phyloP scores from a whole-genome alignment of 768 basidiomycete genomes.

The Calocybe gangraenosa region DNA sequence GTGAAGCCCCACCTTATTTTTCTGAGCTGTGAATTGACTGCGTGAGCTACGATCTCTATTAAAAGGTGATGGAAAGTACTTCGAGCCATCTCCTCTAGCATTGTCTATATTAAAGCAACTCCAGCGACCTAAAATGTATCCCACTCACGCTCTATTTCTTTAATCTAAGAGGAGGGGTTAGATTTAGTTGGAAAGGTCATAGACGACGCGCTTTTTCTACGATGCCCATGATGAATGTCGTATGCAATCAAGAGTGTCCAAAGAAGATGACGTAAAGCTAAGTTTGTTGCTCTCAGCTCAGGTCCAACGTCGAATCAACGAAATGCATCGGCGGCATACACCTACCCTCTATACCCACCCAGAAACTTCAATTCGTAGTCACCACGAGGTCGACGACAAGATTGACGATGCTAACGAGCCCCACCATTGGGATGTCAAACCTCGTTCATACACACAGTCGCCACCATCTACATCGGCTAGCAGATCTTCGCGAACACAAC shows the following conservation, averaged over 20 bases:
- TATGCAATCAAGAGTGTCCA: too few relatives aligned
- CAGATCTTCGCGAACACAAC: constrained; percentile 24
- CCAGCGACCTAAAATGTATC: not conserved
- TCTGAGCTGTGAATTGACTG: constrained; percentile 60
- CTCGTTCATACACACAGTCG: constrained; percentile 31
- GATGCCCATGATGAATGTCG: constrained; percentile 69
- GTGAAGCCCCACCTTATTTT: constrained; percentile 74
- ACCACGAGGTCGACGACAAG: constrained; percentile 48
- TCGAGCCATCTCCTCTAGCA: constrained; percentile 91
- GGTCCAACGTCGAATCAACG: constrained; percentile 13
- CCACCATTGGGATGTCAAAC: constrained; percentile 29
- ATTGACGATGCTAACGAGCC: constrained; percentile 41
- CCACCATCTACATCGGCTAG: constrained; percentile 25
- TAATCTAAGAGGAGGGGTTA: constrained; percentile 58
- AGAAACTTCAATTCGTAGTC: constrained; percentile 31
- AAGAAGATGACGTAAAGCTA: constrained; percentile 5
- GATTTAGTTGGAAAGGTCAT: not conserved
- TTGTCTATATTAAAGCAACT: not conserved
- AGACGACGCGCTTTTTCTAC: constrained; percentile 71
- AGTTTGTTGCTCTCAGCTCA: constrained; percentile 6
- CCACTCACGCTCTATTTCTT: constrained; percentile 87
- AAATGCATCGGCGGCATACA: constrained; percentile 48
- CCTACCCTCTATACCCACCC: constrained; percentile 68
- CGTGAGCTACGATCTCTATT: constrained; percentile 1
- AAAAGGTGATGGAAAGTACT: constrained; percentile 50